A percentile compares a stretch with the other conserved stretches of the same genome.
Conservation (phyloP, 148 eudicot genomes). For the Bassia scoparia region DNA sequence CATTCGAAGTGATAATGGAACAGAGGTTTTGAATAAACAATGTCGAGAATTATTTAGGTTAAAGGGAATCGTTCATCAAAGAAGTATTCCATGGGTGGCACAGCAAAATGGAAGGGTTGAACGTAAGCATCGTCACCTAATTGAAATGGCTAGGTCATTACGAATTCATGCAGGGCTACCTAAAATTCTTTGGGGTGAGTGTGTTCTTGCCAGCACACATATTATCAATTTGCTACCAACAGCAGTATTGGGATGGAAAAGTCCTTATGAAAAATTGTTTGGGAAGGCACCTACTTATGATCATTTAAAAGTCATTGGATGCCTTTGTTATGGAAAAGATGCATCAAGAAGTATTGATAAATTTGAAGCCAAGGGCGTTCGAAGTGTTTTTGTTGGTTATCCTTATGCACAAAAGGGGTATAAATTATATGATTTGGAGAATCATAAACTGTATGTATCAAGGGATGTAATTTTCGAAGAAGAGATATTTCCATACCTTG, state of each 20-base stretch:
- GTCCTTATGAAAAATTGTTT: background rate
- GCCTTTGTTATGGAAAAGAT: background rate
- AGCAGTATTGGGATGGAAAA: background rate
- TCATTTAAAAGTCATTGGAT: background rate
- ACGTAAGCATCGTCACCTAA: background rate
- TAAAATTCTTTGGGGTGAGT: background rate
- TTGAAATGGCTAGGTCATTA: background rate
- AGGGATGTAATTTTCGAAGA: conserved; percentile 4
- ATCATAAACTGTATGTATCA: background rate
- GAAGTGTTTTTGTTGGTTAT: background rate
- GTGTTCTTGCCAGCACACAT: background rate
- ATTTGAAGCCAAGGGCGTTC: background rate
- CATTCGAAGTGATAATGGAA: background rate
- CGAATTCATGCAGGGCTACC: background rate
- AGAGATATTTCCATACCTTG: background rate
- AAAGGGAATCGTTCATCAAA: background rate
- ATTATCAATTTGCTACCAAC: background rate
- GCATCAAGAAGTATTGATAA: background rate
- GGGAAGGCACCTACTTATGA: background rate
- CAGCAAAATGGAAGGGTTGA: conserved; percentile 13
- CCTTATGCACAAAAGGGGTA: conserved; percentile 3
- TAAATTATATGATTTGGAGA: background rate
- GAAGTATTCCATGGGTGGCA: background rate
- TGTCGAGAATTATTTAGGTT: background rate
- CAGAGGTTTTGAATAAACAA: background rate